Conservation (phyloP, 1,284 basidiomycete species). For the Irpex rosettiformis region DNA sequence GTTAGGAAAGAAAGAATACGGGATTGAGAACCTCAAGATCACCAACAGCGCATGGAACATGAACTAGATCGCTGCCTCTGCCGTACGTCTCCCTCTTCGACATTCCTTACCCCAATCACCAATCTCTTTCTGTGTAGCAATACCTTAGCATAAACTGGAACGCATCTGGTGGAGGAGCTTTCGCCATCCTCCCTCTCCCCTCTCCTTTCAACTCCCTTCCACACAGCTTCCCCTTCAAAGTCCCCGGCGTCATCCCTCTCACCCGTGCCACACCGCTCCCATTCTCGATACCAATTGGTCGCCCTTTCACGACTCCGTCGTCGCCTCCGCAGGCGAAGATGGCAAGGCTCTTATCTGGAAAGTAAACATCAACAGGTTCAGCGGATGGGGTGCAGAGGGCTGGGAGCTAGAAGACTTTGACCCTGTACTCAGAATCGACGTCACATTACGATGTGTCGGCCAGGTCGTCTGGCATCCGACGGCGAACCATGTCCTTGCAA, state of each 20-base stretch:
- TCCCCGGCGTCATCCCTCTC: conserved; percentile 91
- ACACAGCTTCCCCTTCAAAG: conserved; percentile 65
- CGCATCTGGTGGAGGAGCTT: conserved; percentile 93
- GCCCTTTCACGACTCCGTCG: conserved; percentile 88
- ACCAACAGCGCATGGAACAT: conserved; percentile 95
- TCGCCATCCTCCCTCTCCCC: conserved; percentile 85
- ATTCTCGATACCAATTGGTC: conserved; percentile 97
- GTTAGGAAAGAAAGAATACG: conserved; percentile 77
- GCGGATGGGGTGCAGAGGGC: conserved; percentile 83
- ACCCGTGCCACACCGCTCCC: conserved; percentile 83
- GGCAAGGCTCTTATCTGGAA: conserved; percentile 92
- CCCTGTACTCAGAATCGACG: conserved; percentile 74
- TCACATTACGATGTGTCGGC: conserved; percentile 83
- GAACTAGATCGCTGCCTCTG: conserved; percentile 87
- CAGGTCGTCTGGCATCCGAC: conserved; percentile 96
- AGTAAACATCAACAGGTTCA: conserved; percentile 67
- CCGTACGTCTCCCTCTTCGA: conserved; percentile 41
- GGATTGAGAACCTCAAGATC: conserved; percentile 89
- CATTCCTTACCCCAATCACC: neutral
- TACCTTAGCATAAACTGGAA: conserved; percentile 96
- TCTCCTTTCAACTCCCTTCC: conserved; percentile 63
- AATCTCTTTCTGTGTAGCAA: conserved; percentile 59
- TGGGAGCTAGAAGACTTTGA: conserved; percentile 85
- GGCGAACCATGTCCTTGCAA: conserved; percentile 83
- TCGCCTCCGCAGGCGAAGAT: conserved; percentile 92